A percentile compares a stretch with the other conserved stretches of the same genome.
These are phyloP conservation scores for Pleurotus giganteus DNA, from an alignment of 768 basidiomycete genomes.

Conservation along the genomic window DNA sequence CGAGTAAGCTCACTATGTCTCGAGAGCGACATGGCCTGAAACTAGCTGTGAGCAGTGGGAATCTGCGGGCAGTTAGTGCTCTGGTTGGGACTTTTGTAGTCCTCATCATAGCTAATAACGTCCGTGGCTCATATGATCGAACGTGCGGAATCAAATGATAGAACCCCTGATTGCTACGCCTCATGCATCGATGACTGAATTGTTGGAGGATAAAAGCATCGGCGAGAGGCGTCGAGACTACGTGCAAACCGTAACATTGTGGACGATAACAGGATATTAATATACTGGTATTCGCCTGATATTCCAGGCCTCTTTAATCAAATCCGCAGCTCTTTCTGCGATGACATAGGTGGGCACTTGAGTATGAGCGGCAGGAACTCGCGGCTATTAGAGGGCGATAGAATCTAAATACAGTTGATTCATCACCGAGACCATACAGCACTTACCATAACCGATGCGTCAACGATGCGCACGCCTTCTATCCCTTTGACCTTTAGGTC, in stretches of 20 bases:
- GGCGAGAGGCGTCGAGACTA: neutral
- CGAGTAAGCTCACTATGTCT: slow-evolving; percentile 30
- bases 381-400: slow-evolving; percentile 16
- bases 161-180: neutral
- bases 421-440: neutral
- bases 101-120: neutral
- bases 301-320: slow-evolving; percentile 21
- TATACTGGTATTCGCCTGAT: neutral
- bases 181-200: neutral
- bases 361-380: slow-evolving; percentile 25
- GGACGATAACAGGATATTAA: neutral
- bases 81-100: neutral
- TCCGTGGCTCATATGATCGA: slow-evolving; percentile 4
- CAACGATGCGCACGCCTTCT: slow-evolving; percentile 32
- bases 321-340: slow-evolving; percentile 28
- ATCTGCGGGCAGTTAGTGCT: neutral
- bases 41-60: neutral
- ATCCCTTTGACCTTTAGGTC: slow-evolving; percentile 32
- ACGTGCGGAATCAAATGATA: neutral
- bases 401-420: neutral
- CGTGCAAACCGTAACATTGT: neutral
- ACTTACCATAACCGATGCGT: slow-evolving; percentile 36
- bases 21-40: slow-evolving; percentile 31
- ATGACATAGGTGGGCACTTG: slow-evolving; percentile 27
- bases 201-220: too few species aligned